Evolutionary conservation across 495 filamentous ascomycete genomes (phyloP), one percentile per base, ranked within the genome.

Genomic region (Aspergillus indologenus): DNA sequence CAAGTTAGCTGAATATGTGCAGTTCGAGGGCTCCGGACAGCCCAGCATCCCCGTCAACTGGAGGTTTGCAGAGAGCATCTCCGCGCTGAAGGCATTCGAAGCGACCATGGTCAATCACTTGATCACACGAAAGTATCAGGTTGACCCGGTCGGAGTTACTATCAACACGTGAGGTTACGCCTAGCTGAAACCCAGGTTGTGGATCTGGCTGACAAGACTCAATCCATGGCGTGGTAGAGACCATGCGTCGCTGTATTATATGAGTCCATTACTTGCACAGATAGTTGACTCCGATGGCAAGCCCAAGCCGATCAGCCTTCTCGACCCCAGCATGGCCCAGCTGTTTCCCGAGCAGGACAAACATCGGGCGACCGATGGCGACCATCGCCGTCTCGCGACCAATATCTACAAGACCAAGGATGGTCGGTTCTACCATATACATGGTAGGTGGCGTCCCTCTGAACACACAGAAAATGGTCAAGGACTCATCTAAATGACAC

Each of bases 1-100:
- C 3, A 14, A 6, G 1, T 51, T 65, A 0, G 50, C 40, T 5
- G 23, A 54, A n/a, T 24, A 26, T 19, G 56, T 65, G 5, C 9
- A 56, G 9, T 59, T 56, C 19, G 14, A 34, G 4, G 63, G 59
- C 1, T 53, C 50, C n/a, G 15, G 1, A 5, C 43, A 46, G 18
- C 56, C 63, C 3, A 56, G 22, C 19, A 53, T 63, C 15, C 61
- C 64, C 0, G 45, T 66, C 19, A 66, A 66, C 45, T 71, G 87
- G 57, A 81, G 81, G 59, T 81, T 87, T 60, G 81, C 83, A 17
- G 83, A 87, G 63, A 78, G 79, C 18, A 75, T 75, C 8, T 79
- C 81, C 11, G 81, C 83, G 8, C 72, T 87, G 54, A 87, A 87
- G 63, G 83, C 78, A 5, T 66, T 87, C n/a, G 85, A 87, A 67